Percentiles rank a stretch among this genome's conserved stretches.
Evolutionary conservation across 1,284 basidiomycete species (phyloP).

Genomic region (Leucoagaricus sp.): DNA sequence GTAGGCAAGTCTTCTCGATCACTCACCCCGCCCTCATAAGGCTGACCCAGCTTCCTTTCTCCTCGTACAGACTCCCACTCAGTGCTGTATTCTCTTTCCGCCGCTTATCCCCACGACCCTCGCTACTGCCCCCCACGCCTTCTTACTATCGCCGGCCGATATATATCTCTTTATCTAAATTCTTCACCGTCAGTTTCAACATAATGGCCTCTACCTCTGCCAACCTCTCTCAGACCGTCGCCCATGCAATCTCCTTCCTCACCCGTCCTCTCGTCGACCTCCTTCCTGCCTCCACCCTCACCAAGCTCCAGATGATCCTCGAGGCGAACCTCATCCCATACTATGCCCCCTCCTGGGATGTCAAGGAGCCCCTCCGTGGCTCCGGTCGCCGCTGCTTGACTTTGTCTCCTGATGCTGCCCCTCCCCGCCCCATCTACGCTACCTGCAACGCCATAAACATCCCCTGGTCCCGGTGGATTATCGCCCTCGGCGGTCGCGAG

Average conservation of each 20-base stretch:
- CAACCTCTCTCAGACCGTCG: conserved; percentile 63
- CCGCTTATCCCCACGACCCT: conserved; percentile 13
- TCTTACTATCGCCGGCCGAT: conserved; percentile 70
- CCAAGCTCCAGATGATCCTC: conserved; percentile 67
- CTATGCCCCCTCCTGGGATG: conserved; percentile 65
- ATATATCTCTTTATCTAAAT: conserved; percentile 18
- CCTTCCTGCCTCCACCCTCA: conserved; percentile 58
- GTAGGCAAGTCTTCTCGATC: conserved; percentile 18
- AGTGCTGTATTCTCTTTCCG: conserved; percentile 13
- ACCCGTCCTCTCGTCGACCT: conserved; percentile 59
- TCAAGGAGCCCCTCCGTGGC: conserved; percentile 60
- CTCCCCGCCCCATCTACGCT: conserved; percentile 68
- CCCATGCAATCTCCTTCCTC: conserved; percentile 71
- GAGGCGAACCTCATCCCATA: conserved; percentile 69
- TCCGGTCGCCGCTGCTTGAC: conserved; percentile 74
- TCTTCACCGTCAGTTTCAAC: conserved; percentile 27
- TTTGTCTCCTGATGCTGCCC: conserved; percentile 64
- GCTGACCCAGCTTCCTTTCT: conserved; percentile 16
- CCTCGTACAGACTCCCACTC: conserved; percentile 15
- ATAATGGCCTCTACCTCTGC: conserved; percentile 42
- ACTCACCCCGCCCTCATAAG: conserved; percentile 17
- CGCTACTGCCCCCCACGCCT: conserved; percentile 15
- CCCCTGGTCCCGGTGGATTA: conserved; percentile 78
- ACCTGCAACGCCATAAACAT: conserved; percentile 68
- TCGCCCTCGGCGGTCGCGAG: conserved; percentile 62